Evolutionary conservation across 768 basidiomycete genomes (phyloP).

Genomic region (Suillus plorans): DNA sequence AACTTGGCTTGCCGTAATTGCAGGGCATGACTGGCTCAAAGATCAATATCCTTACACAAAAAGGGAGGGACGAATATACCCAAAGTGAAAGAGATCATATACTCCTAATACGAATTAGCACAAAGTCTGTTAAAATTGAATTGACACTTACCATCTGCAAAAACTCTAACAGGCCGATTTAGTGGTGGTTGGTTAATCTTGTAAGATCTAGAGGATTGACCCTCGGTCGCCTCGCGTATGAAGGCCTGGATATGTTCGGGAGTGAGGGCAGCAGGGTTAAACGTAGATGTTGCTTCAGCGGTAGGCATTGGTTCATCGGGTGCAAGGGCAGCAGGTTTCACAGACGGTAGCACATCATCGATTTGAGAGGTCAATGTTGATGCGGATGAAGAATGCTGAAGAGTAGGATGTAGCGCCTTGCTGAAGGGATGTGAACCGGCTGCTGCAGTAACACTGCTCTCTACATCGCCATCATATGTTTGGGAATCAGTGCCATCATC

Average conservation of each 20-base stretch:
- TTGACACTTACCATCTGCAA: constrained; percentile 78
- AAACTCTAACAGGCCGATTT: constrained; percentile 82
- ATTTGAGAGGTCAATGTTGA: constrained; percentile 53
- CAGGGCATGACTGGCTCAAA: constrained; percentile 74
- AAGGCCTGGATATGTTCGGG: constrained; percentile 79
- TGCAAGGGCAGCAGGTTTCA: constrained; percentile 20
- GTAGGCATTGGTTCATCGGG: constrained; percentile 44
- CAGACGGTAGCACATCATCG: constrained; percentile 19
- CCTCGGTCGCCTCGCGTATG: constrained; percentile 73
- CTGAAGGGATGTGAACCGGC: constrained; percentile 38
- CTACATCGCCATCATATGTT: constrained; percentile 89
- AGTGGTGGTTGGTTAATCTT: constrained; percentile 83
- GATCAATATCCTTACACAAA: constrained; percentile 9
- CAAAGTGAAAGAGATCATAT: constrained; percentile 97
- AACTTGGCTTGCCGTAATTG: constrained; percentile 97
- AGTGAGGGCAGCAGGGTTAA: constrained; percentile 68
- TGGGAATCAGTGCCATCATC: constrained; percentile 82
- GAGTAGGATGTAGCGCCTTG: constrained; percentile 26
- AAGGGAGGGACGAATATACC: constrained; percentile 47
- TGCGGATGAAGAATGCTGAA: constrained; percentile 46
- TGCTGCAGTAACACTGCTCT: constrained; percentile 68
- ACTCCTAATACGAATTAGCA: constrained; percentile 56
- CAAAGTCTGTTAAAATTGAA: background rate
- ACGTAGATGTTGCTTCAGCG: constrained; percentile 36
- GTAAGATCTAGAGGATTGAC: constrained; percentile 65